Evolutionary conservation across 768 basidiomycete genomes (phyloP).

Genomic region (Nidularia sp.): DNA sequence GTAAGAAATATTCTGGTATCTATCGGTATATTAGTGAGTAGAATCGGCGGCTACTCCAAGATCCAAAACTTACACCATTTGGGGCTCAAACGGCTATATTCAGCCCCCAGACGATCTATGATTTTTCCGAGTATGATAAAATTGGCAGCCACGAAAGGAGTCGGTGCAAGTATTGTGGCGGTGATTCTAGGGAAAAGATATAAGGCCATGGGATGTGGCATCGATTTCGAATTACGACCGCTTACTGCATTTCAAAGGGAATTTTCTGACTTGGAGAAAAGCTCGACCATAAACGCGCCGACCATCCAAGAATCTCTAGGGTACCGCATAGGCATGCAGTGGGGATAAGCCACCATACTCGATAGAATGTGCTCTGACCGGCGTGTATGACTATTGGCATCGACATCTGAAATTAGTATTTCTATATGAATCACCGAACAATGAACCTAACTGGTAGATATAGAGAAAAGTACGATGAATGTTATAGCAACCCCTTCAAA

Average conservation of each 20-base stretch:
- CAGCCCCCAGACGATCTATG: slow-evolving; percentile 34
- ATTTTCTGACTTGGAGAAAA: slow-evolving; percentile 3
- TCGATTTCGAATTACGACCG: slow-evolving; percentile 2
- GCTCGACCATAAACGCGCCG: slow-evolving; percentile 14
- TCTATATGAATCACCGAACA: not conserved
- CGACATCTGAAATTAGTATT: not conserved
- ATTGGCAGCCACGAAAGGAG: slow-evolving; percentile 53
- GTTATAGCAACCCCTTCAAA: slow-evolving; percentile 3
- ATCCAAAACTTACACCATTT: slow-evolving; percentile 29
- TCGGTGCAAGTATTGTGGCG: slow-evolving; percentile 51
- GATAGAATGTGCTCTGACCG: slow-evolving; percentile 11
- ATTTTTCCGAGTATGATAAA: slow-evolving; percentile 54
- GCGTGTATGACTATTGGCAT: slow-evolving; percentile 10
- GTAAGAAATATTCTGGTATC: slow-evolving; percentile 39
- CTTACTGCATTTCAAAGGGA: slow-evolving; percentile 17
- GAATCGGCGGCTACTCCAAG: not conserved
- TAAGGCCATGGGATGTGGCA: not conserved
- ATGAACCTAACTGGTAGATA: slow-evolving; percentile 1
- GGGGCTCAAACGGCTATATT: slow-evolving; percentile 43
- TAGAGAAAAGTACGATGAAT: slow-evolving; percentile 3
- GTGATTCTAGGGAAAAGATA: slow-evolving; percentile 32
- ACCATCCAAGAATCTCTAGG: slow-evolving; percentile 18
- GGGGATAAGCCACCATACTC: slow-evolving; percentile 17
- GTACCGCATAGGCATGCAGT: slow-evolving; percentile 15
- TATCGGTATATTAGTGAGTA: slow-evolving; percentile 8